Evolutionary conservation across 495 filamentous ascomycete species (phyloP), one percentile per base, ranked within the genome.

Genomic region (Pseudevernia furfuracea): DNA sequence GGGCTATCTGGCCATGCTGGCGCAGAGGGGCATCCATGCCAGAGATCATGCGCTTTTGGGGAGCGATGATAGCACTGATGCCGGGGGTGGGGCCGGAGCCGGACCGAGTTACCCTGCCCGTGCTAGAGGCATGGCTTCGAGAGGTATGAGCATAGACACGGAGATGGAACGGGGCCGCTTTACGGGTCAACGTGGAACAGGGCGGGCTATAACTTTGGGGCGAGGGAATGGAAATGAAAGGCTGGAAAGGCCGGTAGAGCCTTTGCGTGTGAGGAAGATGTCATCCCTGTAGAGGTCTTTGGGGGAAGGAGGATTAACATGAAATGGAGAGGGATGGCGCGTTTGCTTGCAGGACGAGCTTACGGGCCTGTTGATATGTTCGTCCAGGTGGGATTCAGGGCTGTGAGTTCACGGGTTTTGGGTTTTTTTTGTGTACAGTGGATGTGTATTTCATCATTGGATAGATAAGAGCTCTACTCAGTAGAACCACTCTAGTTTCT

Each of bases 41-140:
- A 32, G 49, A 19, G 49, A 53, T 4, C 49, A 53, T 19, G 49
- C 49, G 49, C 49, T 53, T 8, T 7, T 53, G 49, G 49, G 49
- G 2, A 53, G 49, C 49, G 49, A 53, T 14, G 49, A 53, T 32
- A 53, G 49, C 49, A 53, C 49, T 6, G 49, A 53, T 53, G 49
- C 49, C 5, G 49, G 28, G 12, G 49, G 25, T 30, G 28, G 49
- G 28, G 23, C 28, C 3, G 49, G 5, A 6, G 49, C 12, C 49
- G 25, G 4, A 32, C 25, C 19, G 0, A 32, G 49, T 17, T 53
- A 53, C 49, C 28, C 49, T 30, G 8, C 19, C 2, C 49, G 23
- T 15, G 25, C 49, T 32, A 30, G 49, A 53, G 25, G 49, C 25
- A 5, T 30, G 28, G 28, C 11, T 30, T 4, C 19, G 11, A 19